Conservation (phyloP, 148 eudicot genomes). For the Chenopodium album region DNA sequence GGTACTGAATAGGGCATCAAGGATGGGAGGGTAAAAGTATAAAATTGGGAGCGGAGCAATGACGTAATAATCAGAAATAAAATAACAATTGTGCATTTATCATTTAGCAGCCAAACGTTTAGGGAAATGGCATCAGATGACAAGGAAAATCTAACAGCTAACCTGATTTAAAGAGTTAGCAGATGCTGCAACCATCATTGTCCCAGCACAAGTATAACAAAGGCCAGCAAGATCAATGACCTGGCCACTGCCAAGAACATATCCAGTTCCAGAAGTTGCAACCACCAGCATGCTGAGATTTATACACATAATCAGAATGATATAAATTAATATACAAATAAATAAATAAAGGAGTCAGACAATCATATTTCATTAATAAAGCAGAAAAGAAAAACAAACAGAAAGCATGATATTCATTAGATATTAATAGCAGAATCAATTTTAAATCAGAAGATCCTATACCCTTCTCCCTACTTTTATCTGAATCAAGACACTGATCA, state of each 20-base stretch:
- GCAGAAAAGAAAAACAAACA: neutral
- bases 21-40: neutral
- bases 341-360: neutral
- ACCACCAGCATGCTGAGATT: constrained; percentile 83
- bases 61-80: neutral
- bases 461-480: neutral
- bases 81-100: neutral
- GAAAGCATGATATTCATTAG: neutral
- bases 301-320: neutral
- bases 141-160: neutral
- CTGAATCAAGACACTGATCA: neutral
- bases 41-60: neutral
- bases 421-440: neutral
- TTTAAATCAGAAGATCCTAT: neutral
- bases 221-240: constrained; percentile 79
- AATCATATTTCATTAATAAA: neutral
- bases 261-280: constrained; percentile 97
- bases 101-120: neutral
- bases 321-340: too few species aligned
- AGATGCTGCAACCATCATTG: constrained; percentile 98
- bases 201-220: constrained; percentile 92
- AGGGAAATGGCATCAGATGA: neutral
- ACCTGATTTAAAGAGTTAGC: constrained; percentile 97
- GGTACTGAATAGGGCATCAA: neutral
- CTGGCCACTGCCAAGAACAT: constrained; percentile 88